Percentiles rank a stretch among this genome's conserved stretches.
Evolutionary conservation across 345 rosid genomes (phyloP).

Genomic region (Cardamine occulta): DNA sequence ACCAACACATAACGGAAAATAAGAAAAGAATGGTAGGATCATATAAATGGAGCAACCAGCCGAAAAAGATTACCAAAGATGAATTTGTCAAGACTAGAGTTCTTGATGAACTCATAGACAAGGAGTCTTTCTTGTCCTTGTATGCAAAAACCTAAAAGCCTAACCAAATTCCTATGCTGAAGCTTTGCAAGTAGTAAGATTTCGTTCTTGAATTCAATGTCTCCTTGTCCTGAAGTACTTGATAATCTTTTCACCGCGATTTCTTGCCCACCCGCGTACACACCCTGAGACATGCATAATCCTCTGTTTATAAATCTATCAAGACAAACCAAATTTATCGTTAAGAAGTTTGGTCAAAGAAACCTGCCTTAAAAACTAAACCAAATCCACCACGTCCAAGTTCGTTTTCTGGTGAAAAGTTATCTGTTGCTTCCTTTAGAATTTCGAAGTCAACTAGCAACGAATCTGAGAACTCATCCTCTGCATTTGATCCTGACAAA

Average conservation of each 20-base stretch:
- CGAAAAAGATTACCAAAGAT: constrained; percentile 39
- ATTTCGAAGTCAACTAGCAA: constrained; percentile 45
- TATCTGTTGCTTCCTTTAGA: constrained; percentile 51
- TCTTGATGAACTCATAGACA: constrained; percentile 52
- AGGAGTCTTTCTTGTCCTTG: constrained; percentile 51
- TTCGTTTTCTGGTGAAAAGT: constrained; percentile 51
- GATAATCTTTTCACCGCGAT: constrained; percentile 60
- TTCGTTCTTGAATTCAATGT: constrained; percentile 55
- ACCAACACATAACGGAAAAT: background rate
- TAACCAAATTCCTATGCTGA: constrained; percentile 57
- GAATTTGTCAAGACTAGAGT: constrained; percentile 50
- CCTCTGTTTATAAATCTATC: background rate
- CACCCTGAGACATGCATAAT: constrained; percentile 45
- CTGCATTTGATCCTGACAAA: constrained; percentile 29
- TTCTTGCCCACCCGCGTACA: constrained; percentile 42
- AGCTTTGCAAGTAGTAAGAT: constrained; percentile 52
- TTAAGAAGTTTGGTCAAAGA: background rate
- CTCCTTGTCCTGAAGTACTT: constrained; percentile 49
- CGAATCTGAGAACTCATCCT: constrained; percentile 46
- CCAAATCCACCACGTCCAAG: constrained; percentile 73
- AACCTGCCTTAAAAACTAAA: constrained; percentile 53
- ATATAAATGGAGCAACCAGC: background rate
- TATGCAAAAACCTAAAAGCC: constrained; percentile 51
- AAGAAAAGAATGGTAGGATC: background rate
- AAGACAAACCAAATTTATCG: background rate